Base-by-base conservation (phyloP, 2,329 filamentous ascomycete genomes). In the Pyrenophora seminiperda region DNA sequence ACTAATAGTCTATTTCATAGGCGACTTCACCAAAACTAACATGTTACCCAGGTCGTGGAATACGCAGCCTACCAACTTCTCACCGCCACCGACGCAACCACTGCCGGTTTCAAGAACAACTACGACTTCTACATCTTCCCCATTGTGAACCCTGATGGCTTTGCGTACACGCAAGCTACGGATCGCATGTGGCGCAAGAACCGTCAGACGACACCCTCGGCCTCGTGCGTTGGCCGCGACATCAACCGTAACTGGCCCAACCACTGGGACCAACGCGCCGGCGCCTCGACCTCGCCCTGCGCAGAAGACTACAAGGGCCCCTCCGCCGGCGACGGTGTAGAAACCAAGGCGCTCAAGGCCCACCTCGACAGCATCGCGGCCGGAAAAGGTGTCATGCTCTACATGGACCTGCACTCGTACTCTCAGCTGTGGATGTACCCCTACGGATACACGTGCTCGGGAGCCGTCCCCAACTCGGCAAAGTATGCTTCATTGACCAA, bases 351-450 rank as follows among this genome's bases (percentile, higher is more conserved):
- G 3, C 72, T 87, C 7, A 75, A 76, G 22, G 73, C 75, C 4
- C 78, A 79, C 37, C 72, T 81, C 15, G 73, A 75, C 39, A 62
- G 68, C 31, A 62, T 84, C 18, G 72, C 75, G 3, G 63, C 66
- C 2, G 67, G 67, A 13, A 76, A 81, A 53, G 81, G 82, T 1
- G 73, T 87, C 32, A 80, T 82, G 61, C 75, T 86, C 2, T 88
- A 81, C 70, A 81, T 88, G 56, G 85, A 88, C 70, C 83, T 81
- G 65, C 85, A 88, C 71, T 79, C 82, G 0, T 88, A 86, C 71
- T 65, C 58, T 1, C 70, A 73, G 52, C 65, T 72, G 1, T 53
- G 78, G 78, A 82, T 65, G 76, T 81, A 54, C 77, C 66, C 76
- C 1, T 87, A 85, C 61, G 84, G 84, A 29, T 86, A 84, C 71